Conservation (phyloP, 176 grass and related monocot genomes). For the Chloris gayana region DNA sequence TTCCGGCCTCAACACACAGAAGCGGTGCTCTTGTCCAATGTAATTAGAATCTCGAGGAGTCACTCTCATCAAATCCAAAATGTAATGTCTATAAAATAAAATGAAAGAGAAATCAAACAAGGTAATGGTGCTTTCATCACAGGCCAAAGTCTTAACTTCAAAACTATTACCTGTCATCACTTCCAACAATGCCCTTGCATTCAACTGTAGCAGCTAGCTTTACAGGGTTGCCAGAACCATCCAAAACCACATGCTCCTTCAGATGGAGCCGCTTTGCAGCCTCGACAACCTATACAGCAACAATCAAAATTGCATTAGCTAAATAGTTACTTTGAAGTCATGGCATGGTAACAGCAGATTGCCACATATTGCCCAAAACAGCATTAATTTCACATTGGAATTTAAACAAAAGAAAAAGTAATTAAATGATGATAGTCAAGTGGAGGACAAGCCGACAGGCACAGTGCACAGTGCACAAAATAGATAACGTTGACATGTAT, state of each 20-base stretch:
- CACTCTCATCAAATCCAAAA: conserved; percentile 99
- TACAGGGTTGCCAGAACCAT: conserved; percentile 90
- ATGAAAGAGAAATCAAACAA: conserved; percentile 4
- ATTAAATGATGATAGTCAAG: neutral
- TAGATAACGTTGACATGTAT: neutral
- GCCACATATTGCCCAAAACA: neutral
- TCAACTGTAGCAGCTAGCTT: conserved; percentile 98
- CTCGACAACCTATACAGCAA: conserved; percentile 75
- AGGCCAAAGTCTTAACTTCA: conserved; percentile 20
- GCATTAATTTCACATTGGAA: neutral
- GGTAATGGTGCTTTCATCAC: no score
- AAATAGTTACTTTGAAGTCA: conserved; percentile 15
- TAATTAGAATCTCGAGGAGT: conserved; percentile 98
- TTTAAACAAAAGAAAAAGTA: neutral
- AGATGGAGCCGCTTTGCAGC: conserved; percentile 87
- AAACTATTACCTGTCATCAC: conserved; percentile 88
- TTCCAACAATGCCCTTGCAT: conserved; percentile 98
- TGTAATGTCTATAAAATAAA: conserved; percentile 79
- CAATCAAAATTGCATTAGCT: neutral
- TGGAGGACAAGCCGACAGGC: neutral
- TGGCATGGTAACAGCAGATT: neutral
- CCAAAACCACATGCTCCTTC: conserved; percentile 89
- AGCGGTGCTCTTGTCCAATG: conserved; percentile 82
- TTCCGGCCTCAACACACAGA: conserved; percentile 92
- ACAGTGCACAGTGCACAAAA: neutral